Base-by-base conservation (phyloP, 2,329 filamentous ascomycete species). In the Cladosporium cucumerinum region DNA sequence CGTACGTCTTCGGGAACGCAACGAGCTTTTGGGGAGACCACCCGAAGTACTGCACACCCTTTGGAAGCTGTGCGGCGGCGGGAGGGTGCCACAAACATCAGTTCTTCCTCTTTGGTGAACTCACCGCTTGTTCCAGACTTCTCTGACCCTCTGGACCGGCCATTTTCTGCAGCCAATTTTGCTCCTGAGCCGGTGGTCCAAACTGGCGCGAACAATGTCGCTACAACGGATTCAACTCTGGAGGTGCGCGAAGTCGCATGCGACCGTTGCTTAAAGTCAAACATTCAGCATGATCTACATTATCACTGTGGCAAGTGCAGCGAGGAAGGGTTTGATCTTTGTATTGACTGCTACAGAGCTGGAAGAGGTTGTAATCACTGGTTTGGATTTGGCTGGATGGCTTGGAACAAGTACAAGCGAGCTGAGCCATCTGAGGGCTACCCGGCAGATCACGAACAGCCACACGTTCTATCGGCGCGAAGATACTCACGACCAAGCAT, bases 231-330 rank as follows among this genome's bases (percentile, higher is more conserved):
- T 6, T 23, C 23, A 23, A 34, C 18, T 14, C 7, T n/a, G 21
- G 57, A 49, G 12, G 51, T 59, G 14, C 63, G 57, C 6, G 63
- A 54, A 18, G 57, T 65, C 18, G 26, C 46, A 5, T 97, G 94
- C 75, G 85, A 87, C 43, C 82, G 86, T 11, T 98, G 94, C 75
- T 79, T 82, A 23, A 89, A 85, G 68, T 72, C 81, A 6, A 85
- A 93, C 66, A 93, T 97, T 43, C 89, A 97, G 74, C 92, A 96
- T 70, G 87, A 92, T 10, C 79, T 97, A 2, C 92, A 97, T 76
- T 96, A 94, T 78, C 90, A 90, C 73, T 98, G 94, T 76, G 76
- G 79, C 2, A 81, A 82, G 58, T 97, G 94, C 76, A 82, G 85
- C 18, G 79, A 83, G 6, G 92, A 91, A 0, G 81, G 86, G 55